Conservation (phyloP, 2,329 filamentous ascomycete genomes). For the Nakataea oryzae region DNA sequence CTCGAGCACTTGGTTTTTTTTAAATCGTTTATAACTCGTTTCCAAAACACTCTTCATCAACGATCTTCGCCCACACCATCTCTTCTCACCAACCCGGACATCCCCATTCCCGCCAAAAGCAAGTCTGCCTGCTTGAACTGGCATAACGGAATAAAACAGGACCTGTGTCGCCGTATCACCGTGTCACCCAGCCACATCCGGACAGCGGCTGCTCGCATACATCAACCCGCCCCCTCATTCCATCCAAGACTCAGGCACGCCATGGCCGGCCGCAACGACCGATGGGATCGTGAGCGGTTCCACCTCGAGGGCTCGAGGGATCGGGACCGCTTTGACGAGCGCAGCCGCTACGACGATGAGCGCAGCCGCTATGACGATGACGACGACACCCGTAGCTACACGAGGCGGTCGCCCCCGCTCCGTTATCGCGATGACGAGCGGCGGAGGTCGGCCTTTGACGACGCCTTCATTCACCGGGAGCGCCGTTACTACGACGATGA, state of each 20-base stretch:
- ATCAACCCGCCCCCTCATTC: background rate
- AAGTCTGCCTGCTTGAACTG: background rate
- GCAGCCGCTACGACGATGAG: conserved; percentile 42
- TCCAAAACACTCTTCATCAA: background rate
- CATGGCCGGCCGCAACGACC: conserved; percentile 22
- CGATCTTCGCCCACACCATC: background rate
- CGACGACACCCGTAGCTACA: conserved; percentile 28
- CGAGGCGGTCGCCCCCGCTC: conserved; percentile 14
- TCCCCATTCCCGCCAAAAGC: background rate
- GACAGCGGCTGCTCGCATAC: background rate
- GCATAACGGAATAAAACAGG: background rate
- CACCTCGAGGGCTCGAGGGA: conserved; percentile 21
- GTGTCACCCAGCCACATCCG: background rate
- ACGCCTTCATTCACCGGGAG: conserved; percentile 32
- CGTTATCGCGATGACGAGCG: conserved; percentile 34
- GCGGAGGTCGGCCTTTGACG: conserved; percentile 25
- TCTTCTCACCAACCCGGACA: background rate
- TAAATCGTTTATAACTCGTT: background rate
- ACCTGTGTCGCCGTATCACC: too few relatives aligned
- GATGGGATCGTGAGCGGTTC: conserved; percentile 48
- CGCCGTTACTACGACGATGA: conserved; percentile 44
- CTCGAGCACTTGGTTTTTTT: background rate
- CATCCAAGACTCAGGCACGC: background rate
- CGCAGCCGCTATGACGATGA: conserved; percentile 37
- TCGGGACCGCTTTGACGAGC: conserved; percentile 18